A percentile compares a stretch with the other conserved stretches of the same genome.
Evolutionary conservation across 2,329 filamentous ascomycete genomes (phyloP).

Genomic region (Lachnellula willkommii): DNA sequence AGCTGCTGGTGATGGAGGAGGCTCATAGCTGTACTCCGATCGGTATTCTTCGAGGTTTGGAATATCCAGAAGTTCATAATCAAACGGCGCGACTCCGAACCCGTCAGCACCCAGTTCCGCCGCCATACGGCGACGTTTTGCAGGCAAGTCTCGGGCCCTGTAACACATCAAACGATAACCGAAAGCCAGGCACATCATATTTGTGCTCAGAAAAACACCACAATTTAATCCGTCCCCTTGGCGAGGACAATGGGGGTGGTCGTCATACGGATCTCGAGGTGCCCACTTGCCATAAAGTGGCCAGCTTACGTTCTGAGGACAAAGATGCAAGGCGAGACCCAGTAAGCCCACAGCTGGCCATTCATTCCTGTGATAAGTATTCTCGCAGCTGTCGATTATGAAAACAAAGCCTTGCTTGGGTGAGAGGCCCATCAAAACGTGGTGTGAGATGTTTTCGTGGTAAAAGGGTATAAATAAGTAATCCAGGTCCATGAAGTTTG

Average conservation of each 20-base stretch:
- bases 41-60: not conserved
- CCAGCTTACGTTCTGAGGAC: not conserved
- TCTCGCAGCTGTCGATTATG: not conserved
- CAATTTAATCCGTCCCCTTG: not conserved
- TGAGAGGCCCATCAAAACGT: not conserved
- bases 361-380: not conserved
- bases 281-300: not conserved
- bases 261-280: not conserved
- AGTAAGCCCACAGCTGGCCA: not conserved
- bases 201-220: not conserved
- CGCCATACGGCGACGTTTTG: not conserved
- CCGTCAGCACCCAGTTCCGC: not conserved
- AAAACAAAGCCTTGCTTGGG: not conserved
- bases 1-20: not conserved
- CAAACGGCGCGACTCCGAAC: not conserved
- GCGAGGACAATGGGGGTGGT: not conserved
- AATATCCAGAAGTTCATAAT: not conserved
- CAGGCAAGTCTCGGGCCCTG: not conserved
- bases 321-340: not conserved
- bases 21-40: not conserved
- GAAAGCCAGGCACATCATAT: not conserved
- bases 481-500: not conserved
- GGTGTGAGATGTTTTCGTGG: not conserved
- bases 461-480: not conserved
- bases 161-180: not conserved